phyloP scores from a whole-genome alignment of 2,329 filamentous ascomycete species.

The Botrytis pseudocinerea region DNA sequence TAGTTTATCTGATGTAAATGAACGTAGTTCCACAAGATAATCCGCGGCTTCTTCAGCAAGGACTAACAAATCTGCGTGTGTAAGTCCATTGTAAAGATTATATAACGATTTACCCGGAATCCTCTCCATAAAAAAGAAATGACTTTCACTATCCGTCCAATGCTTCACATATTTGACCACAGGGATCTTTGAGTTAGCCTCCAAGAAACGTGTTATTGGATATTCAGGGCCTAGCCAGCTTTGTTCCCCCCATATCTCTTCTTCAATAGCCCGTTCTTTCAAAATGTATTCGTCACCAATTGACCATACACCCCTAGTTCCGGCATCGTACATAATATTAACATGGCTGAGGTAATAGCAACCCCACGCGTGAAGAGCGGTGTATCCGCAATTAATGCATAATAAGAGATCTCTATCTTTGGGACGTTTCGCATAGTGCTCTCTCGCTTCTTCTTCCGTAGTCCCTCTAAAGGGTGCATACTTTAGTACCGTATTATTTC shows the following conservation, averaged over 20 bases:
- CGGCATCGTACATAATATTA: background rate
- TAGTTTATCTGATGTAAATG: background rate
- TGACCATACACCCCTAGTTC: background rate
- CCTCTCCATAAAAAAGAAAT: background rate
- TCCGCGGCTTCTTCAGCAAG: slow-evolving; percentile 1
- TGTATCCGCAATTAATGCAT: background rate
- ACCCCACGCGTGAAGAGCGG: accelerated
- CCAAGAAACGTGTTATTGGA: background rate
- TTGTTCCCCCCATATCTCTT: background rate
- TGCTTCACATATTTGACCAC: background rate
- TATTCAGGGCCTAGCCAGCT: background rate
- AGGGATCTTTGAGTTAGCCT: background rate
- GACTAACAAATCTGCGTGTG: background rate
- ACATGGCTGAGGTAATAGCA: background rate
- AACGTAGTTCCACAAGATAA: background rate
- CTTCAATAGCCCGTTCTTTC: background rate
- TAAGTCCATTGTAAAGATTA: accelerated
- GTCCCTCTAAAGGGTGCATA: background rate
- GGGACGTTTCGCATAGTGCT: background rate
- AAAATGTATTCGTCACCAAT: background rate
- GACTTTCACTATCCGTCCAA: background rate
- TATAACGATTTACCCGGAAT: background rate
- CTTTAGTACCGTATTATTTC: background rate
- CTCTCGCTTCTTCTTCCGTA: background rate
- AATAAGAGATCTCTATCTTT: background rate